Conservation (phyloP, 345 rosid genomes). For the Mercurialis annua region DNA sequence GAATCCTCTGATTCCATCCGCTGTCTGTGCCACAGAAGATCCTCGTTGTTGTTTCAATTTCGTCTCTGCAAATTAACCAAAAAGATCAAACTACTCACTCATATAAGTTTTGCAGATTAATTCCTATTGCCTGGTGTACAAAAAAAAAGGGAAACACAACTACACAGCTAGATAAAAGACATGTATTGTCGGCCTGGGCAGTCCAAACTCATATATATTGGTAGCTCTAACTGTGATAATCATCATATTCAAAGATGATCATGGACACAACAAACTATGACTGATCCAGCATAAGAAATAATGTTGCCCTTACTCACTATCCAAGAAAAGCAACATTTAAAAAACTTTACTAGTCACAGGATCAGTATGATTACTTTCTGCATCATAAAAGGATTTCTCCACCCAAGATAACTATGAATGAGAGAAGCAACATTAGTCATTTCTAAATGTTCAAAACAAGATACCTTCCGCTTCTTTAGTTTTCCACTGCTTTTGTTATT, state of each 20-base stretch:
- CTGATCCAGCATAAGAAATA: neutral
- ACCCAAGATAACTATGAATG: neutral
- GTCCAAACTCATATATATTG: neutral
- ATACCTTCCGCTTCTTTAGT: conserved; percentile 66
- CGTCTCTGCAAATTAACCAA: conserved; percentile 11
- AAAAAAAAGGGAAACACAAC: neutral
- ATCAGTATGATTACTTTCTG: neutral
- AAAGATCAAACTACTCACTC: neutral
- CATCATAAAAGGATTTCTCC: neutral
- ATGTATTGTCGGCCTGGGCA: neutral
- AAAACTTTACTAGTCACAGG: neutral
- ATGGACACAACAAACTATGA: neutral
- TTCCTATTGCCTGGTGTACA: neutral
- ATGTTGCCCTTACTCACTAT: neutral
- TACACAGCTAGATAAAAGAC: neutral
- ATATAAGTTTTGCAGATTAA: neutral
- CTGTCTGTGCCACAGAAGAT: neutral
- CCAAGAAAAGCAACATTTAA: neutral
- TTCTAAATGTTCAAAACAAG: neutral
- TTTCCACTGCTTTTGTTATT: conserved; percentile 34
- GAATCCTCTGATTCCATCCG: neutral
- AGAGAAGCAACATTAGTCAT: neutral
- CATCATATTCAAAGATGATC: neutral
- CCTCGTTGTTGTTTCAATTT: neutral
- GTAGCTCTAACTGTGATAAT: neutral